These are phyloP conservation scores for Tylopilus orsonianus DNA, from an alignment of 1,284 basidiomycete genomes.

Conservation along the genomic window DNA sequence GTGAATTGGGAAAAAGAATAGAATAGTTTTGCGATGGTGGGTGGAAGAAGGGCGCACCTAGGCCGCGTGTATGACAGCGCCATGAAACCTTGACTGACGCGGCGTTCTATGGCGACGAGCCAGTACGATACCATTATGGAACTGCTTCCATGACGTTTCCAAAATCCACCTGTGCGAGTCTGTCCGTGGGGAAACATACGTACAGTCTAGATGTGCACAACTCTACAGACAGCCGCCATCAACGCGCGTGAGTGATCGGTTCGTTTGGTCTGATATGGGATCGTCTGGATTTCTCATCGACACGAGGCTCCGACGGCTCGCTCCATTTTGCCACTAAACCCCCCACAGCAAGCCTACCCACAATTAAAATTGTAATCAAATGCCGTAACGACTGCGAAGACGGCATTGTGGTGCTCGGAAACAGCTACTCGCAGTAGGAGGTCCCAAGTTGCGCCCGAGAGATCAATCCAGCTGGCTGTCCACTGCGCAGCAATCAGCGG, in stretches of 20 bases:
- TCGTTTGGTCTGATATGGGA: constrained; percentile 18
- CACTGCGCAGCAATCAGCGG: constrained; percentile 13
- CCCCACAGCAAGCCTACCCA: constrained; percentile 16
- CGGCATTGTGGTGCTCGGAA: constrained; percentile 24
- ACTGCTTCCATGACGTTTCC: constrained; percentile 30
- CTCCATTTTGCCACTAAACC: constrained; percentile 7
- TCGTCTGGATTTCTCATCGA: constrained; percentile 23
- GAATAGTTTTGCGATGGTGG: constrained; percentile 19
- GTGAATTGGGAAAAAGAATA: constrained; percentile 24
- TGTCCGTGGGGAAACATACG: constrained; percentile 21
- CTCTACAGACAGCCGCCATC: constrained; percentile 2
- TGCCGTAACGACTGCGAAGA: constrained; percentile 25
- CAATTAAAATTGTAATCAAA: constrained; percentile 2
- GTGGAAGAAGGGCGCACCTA: constrained; percentile 32
- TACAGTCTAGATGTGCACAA: constrained; percentile 1
- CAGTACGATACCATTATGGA: constrained; percentile 27
- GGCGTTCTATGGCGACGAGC: constrained; percentile 31
- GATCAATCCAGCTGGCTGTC: constrained; percentile 21
- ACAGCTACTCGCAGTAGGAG: background rate
- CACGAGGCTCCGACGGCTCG: constrained; percentile 7
- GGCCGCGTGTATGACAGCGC: constrained; percentile 33
- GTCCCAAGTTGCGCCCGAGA: too few species aligned
- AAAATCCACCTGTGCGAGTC: constrained; percentile 1
- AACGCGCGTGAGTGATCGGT: constrained; percentile 8
- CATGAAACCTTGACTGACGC: constrained; percentile 37